Percentiles rank a stretch among this genome's conserved stretches.
These are phyloP conservation scores for Malus hybrid DNA, from an alignment of 331 rosid species.

Conservation along the genomic window DNA sequence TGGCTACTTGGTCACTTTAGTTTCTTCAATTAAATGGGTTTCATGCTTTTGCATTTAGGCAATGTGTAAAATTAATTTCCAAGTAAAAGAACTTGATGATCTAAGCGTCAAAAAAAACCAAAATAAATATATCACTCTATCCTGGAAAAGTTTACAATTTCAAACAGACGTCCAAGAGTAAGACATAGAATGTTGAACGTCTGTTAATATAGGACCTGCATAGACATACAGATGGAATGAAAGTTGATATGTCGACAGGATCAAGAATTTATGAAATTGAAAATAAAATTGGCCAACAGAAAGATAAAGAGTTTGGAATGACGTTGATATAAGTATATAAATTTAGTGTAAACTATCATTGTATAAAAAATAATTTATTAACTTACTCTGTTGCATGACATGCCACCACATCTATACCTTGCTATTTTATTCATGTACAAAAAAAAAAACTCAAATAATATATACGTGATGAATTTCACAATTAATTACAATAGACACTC, in stretches of 20 bases:
- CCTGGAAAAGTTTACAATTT: conserved; percentile 3
- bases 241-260: neutral
- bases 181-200: conserved; percentile 7
- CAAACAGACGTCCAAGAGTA: conserved; percentile 5
- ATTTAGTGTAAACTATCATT: neutral
- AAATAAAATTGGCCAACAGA: neutral
- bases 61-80: neutral
- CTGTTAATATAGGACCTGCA: conserved; percentile 7
- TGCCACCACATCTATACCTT: neutral
- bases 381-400: neutral
- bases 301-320: neutral
- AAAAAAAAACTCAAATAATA: neutral
- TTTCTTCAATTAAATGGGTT: neutral
- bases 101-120: neutral
- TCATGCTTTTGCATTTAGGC: neutral
- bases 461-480: neutral
- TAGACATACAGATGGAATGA: neutral
- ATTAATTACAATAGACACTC: neutral
- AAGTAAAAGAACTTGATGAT: neutral
- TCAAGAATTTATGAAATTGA: too few relatives aligned
- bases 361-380: too few relatives aligned
- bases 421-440: neutral
- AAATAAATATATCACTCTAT: neutral
- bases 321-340: neutral
- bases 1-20: neutral